A percentile compares a stretch with the other conserved stretches of the same genome.
These are phyloP conservation scores for Fragaria iinumae DNA, from an alignment of 306 rosid genomes.

Conservation along the genomic window DNA sequence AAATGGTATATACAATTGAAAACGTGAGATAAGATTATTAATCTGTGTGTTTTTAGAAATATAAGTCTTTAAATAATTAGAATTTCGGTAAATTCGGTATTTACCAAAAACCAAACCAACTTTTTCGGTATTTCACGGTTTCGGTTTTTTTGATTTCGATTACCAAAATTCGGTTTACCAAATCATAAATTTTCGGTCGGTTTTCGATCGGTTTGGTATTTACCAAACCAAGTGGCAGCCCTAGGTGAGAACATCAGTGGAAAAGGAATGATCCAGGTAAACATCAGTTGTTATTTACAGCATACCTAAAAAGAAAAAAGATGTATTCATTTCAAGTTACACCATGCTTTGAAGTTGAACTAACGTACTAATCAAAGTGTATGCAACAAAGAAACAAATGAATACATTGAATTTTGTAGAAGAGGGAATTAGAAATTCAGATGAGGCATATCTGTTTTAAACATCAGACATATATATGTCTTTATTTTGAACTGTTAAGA, in stretches of 20 bases:
- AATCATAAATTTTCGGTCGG: too few relatives aligned
- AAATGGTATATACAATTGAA: too few relatives aligned
- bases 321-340: background rate
- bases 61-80: too few relatives aligned
- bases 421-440: background rate
- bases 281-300: background rate
- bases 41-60: too few relatives aligned
- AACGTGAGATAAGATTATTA: too few relatives aligned
- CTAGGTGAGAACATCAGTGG: constrained; percentile 84
- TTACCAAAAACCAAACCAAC: too few relatives aligned
- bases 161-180: too few relatives aligned
- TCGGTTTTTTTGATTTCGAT: too few relatives aligned
- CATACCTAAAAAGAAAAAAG: background rate
- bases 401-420: background rate
- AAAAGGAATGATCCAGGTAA: constrained; percentile 97
- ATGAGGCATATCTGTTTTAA: background rate
- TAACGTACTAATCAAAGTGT: background rate
- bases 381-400: background rate
- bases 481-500: background rate
- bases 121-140: too few relatives aligned
- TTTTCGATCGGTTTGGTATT: too few relatives aligned
- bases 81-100: too few relatives aligned
- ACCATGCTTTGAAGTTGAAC: background rate
- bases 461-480: background rate
- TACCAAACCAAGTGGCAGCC: too few relatives aligned